These are phyloP conservation scores for Cordyceps cicadae DNA, from an alignment of 2,329 filamentous ascomycete species.

Conservation along the genomic window DNA sequence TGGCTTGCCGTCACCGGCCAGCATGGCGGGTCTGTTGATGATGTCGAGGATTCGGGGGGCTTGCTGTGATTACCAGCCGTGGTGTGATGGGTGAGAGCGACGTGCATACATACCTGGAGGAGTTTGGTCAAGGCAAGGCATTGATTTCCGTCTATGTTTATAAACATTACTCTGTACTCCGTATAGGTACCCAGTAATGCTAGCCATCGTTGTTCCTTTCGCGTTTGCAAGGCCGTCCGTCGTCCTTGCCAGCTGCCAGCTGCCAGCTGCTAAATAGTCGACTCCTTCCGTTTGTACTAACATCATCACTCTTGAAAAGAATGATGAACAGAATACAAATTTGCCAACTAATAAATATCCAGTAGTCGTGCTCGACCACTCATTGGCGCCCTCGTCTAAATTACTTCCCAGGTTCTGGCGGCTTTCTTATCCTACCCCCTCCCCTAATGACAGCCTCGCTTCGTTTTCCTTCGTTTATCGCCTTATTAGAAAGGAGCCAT, in stretches of 20 bases:
- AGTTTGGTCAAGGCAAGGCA: background rate
- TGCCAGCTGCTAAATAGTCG: background rate
- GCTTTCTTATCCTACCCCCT: background rate
- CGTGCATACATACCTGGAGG: background rate
- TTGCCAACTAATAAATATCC: background rate
- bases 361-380: background rate
- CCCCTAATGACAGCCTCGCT: background rate
- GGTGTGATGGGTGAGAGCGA: too few species aligned
- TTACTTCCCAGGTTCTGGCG: background rate
- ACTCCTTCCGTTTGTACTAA: background rate
- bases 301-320: background rate
- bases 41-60: background rate
- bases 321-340: background rate
- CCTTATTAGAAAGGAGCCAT: background rate
- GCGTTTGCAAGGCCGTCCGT: background rate
- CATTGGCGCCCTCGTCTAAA: background rate
- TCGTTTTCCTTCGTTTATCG: background rate
- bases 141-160: too few species aligned
- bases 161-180: too few species aligned
- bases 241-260: background rate
- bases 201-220: background rate
- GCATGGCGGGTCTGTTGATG: background rate
- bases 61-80: too few species aligned
- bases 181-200: too few species aligned
- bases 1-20: constrained; percentile 2